Evolutionary conservation across 306 rosid species (phyloP), one percentile per base, ranked within the genome.

Genomic region (Spatholobus suberectus): DNA sequence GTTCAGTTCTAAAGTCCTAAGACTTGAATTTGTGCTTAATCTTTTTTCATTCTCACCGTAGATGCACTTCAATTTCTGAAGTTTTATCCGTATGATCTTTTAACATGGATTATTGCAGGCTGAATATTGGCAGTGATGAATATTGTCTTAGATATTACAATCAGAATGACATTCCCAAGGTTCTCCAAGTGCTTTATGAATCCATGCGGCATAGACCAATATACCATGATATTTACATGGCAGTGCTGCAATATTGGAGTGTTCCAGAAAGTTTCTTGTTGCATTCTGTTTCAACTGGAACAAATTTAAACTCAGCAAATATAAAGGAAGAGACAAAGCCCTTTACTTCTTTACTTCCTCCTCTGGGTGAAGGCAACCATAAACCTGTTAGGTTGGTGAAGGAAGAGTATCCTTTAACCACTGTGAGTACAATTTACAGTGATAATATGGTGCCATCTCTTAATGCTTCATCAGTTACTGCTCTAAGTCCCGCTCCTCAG

Each of bases 61-160:
- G 59, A 78, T 49, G 20, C 38, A 67, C 40, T 74, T 84, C 18
- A 69, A 21, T 66, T 49, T 63, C 57, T 81, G 61, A 35, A 10
- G 70, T 82, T 61, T 58, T 72, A 29, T 80, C 65, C 79, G 76
- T 43, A 61, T 89, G 79, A 77, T 82, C 44, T 79, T 71, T 55
- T 65, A 47, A 73, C 66, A 47, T 81, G 87, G 61, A 47, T 82
- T 41, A 75, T 90, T 92, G 89, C 95, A 96, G 99, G 89, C 88
- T 90, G 77, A 90, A 86, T 65, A 69, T 83, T 81, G 90, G 70
- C 55, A 80, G 68, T 54, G 82, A 83, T 71, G 92, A 90, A 78
- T 90, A 80, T 70, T 77, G 73, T 85, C 81, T 90, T 83, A 91
- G 90, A 79, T 94, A 96, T 77, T 96, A 92, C 89, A 92, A 88